A percentile compares a stretch with the other conserved stretches of the same genome.
Evolutionary conservation across 2,329 filamentous ascomycete species (phyloP).

Genomic region (Colletotrichum spinosum): DNA sequence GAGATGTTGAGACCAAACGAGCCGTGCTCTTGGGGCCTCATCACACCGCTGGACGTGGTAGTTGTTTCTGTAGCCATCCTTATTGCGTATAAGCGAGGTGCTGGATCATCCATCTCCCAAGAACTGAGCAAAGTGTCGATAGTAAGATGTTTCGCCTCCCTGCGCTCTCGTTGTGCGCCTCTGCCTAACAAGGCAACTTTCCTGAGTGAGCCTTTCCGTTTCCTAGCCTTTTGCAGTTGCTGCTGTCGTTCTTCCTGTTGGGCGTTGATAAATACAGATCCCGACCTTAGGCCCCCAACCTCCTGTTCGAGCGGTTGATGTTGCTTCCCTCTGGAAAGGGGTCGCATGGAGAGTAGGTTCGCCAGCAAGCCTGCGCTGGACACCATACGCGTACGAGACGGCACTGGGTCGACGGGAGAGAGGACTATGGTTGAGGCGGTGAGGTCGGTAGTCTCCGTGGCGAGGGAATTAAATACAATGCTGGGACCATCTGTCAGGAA

Average conservation of each 20-base stretch:
- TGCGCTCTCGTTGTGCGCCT: slow-evolving; percentile 71
- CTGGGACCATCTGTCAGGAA: too few relatives aligned
- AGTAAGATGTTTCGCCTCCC: slow-evolving; percentile 60
- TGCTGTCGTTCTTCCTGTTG: slow-evolving; percentile 58
- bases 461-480: too few relatives aligned
- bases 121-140: slow-evolving; percentile 53
- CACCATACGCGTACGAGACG: slow-evolving; percentile 56
- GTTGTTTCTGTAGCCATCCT: background rate
- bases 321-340: slow-evolving; percentile 45
- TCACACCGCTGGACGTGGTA: background rate
- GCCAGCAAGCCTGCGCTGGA: slow-evolving; percentile 75
- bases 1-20: slow-evolving; percentile 60
- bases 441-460: too few relatives aligned
- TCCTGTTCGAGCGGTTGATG: slow-evolving; percentile 50
- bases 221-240: slow-evolving; percentile 66
- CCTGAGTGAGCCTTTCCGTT: slow-evolving; percentile 84
- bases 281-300: slow-evolving; percentile 42
- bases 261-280: slow-evolving; percentile 45
- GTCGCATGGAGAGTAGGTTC: slow-evolving; percentile 75
- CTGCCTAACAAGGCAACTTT: slow-evolving; percentile 88
- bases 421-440: too few relatives aligned
- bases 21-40: slow-evolving; percentile 41
- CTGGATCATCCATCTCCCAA: slow-evolving; percentile 31
- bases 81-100: slow-evolving; percentile 14
- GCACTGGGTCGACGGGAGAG: background rate